Conservation (phyloP, 768 basidiomycete genomes). For the Paxillus involutus region DNA sequence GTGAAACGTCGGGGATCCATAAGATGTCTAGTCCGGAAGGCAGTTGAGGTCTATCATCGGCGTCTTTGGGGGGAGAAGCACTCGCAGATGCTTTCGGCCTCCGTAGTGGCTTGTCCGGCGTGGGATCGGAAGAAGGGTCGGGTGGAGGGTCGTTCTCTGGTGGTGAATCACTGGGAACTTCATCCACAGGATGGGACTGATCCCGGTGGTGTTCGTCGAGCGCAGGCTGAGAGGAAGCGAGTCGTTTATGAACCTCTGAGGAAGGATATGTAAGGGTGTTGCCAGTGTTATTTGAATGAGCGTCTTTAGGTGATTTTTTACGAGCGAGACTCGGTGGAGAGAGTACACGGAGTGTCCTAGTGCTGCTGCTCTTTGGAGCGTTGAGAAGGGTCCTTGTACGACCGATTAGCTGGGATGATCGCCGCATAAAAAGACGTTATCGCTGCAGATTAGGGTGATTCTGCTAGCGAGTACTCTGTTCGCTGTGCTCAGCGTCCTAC, state of each 20-base stretch:
- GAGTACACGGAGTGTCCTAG: neutral
- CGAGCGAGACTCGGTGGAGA: conserved; percentile 17
- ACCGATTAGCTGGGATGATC: conserved; percentile 66
- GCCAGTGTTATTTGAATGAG: conserved; percentile 5
- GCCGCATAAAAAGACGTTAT: conserved; percentile 72
- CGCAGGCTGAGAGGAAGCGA: conserved; percentile 21
- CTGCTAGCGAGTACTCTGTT: conserved; percentile 28
- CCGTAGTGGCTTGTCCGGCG: conserved; percentile 26
- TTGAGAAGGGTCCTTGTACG: conserved; percentile 83
- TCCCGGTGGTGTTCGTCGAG: conserved; percentile 14
- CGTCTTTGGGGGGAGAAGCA: conserved; percentile 12
- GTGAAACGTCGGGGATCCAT: conserved; percentile 52
- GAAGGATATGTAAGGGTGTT: conserved; percentile 7
- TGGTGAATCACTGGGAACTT: conserved; percentile 19
- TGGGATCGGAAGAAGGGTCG: conserved; percentile 11
- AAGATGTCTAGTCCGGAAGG: conserved; percentile 61
- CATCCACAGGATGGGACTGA: neutral
- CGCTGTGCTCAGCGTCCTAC: neutral
- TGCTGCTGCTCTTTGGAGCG: conserved; percentile 9
- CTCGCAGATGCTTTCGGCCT: conserved; percentile 11
- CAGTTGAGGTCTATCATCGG: conserved; percentile 41
- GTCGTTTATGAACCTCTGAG: conserved; percentile 21
- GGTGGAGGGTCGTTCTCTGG: conserved; percentile 21
- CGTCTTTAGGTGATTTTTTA: conserved; percentile 22
- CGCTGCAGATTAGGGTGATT: conserved; percentile 47